Conservation (phyloP, 2,329 filamentous ascomycete genomes). For the Pseudogymnoascus destructans region DNA sequence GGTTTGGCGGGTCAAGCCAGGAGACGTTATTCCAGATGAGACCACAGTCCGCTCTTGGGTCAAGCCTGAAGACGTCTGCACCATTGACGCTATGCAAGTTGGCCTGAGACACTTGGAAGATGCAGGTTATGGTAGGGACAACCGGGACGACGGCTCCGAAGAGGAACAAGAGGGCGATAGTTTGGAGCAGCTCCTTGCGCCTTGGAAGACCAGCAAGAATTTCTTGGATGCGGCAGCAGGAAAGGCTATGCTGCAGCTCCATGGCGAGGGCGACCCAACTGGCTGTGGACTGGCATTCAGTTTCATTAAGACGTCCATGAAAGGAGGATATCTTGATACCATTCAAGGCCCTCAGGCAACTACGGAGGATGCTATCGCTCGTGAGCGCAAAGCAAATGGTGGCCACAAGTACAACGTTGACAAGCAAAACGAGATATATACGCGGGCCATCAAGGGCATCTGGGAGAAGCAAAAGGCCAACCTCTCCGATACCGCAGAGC, state of each 20-base stretch:
- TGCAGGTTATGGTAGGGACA: slow-evolving; percentile 64
- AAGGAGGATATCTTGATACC: slow-evolving; percentile 82
- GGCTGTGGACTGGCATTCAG: slow-evolving; percentile 89
- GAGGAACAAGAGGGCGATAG: slow-evolving; percentile 43
- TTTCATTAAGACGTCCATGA: slow-evolving; percentile 97
- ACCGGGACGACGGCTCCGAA: slow-evolving; percentile 31
- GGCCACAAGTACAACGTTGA: slow-evolving; percentile 97
- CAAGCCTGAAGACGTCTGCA: slow-evolving; percentile 86
- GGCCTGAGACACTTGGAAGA: slow-evolving; percentile 84
- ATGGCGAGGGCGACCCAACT: slow-evolving; percentile 89
- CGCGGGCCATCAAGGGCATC: slow-evolving; percentile 78
- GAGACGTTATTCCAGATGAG: slow-evolving; percentile 67
- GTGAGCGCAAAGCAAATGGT: slow-evolving; percentile 71
- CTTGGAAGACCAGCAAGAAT: slow-evolving; percentile 94
- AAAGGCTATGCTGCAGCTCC: slow-evolving; percentile 92
- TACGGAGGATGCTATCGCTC: slow-evolving; percentile 61
- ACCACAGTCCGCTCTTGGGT: slow-evolving; percentile 74
- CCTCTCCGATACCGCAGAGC: slow-evolving; percentile 58
- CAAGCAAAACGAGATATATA: slow-evolving; percentile 82
- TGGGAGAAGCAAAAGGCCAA: slow-evolving; percentile 81
- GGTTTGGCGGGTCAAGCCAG: slow-evolving; percentile 62
- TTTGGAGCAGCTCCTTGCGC: slow-evolving; percentile 77
- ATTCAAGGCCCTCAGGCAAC: slow-evolving; percentile 53
- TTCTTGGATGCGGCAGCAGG: slow-evolving; percentile 88
- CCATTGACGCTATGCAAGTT: slow-evolving; percentile 94